Evolutionary conservation across 176 grass and related monocot species (phyloP), one percentile per base, ranked within the genome.

Genomic region (Elaeis guineensis): DNA sequence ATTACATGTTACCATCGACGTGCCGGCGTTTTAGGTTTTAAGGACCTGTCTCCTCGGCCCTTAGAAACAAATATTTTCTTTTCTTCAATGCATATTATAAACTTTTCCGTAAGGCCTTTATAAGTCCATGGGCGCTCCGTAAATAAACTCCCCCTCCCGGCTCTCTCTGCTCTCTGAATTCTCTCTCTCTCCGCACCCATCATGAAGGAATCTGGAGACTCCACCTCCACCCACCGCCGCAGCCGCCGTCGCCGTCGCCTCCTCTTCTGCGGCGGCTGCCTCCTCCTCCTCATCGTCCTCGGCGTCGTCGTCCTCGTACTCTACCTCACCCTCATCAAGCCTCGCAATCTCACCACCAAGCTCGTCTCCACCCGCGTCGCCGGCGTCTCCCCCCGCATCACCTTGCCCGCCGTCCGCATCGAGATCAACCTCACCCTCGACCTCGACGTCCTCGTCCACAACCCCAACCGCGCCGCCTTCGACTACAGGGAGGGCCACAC

Each of bases 381-480:
- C 1, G 87, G 93, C 18, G 59, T 61, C 0, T 22, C 66, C 17
- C 89, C 85, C 6, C 19, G 48, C 19, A 57, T 95, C 63, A 58
- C 66, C 25, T 25, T 76, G 0, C 93, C 93, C 0, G 0, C 75
- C 49, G 0, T 71, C 12, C 18, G 55, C 51, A 9, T 92, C 44
- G 23, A 74, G 59, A 66, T 98, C 55, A 98, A 98, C 69, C 4
- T 89, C 30, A 98, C 87, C 32, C 73, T 98, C 48, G 49, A 44
- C 62, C 77, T 98, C 57, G 17, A 51, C 16, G 79, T 82, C 29
- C 74, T 78, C 49, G 79, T 98, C 16, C 52, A 74, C 62, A 98
- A 98, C 73, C 93, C 82, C 26, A 98, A 98, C 66, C 71, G 77
- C 50, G 82, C 67, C 19, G 49, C 67, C 65, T 98, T 98, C 84